Evolutionary conservation across 352 stramenopile genomes (phyloP), one percentile per base, ranked within the genome.

Genomic region (Achlya hypogyna): DNA sequence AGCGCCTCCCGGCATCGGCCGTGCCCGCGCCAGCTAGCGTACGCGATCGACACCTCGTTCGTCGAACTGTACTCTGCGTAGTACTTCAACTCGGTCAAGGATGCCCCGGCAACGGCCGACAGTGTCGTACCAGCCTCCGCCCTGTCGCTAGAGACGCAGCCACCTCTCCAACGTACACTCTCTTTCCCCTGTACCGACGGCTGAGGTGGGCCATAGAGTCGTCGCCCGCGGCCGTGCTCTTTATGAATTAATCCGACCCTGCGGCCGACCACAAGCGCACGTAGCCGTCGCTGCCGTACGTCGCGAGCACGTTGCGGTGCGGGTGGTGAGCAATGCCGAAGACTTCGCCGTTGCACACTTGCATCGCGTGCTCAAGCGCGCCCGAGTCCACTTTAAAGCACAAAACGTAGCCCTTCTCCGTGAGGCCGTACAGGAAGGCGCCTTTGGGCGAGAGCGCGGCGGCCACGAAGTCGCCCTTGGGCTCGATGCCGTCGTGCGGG

Each of bases 251-350:
- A 54, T 28, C 29, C 23, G 16, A 54, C 6, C 23, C 16, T 16
- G 6, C 29, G 28, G 81, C 82, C 68, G 90, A 89, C 85, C 85
- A 94, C 53, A 94, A 56, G 51, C 85, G 74, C 20, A 94, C 75
- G 53, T 92, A 92, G 72, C 83, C 77, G 45, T 97, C 89, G 29
- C 75, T 92, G 23, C 84, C 84, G 65, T 92, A 96, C 1, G 89
- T 96, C 35, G 88, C 89, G 34, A 97, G 51, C 28, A 97, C 65
- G 69, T 97, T 97, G 53, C 87, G 79, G 63, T 96, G 81, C 4
- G 89, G 89, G 53, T 97, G 89, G 67, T 96, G 88, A 12, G 74
- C 74, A 23, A 97, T 70, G 6, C 89, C 89, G 23, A 94, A 82
- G 1, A 87, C 74, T 20, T 92, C 78, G 31, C 83, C 79, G 9